These are phyloP conservation scores for Fusarium fracticaudum DNA, from an alignment of 2,329 filamentous ascomycete species.

Conservation along the genomic window DNA sequence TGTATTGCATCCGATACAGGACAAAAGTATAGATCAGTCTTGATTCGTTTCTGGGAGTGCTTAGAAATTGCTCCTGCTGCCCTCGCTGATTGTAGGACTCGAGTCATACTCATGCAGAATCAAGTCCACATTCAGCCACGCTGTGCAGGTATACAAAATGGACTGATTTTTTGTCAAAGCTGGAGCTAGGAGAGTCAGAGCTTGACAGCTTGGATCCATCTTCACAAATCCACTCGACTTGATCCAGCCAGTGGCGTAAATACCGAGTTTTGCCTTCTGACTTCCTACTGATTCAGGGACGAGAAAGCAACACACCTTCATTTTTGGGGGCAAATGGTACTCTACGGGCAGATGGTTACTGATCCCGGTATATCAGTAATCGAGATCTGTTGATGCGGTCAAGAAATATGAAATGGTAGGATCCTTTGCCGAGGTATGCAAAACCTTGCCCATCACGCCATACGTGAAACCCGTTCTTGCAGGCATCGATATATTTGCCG, in stretches of 20 bases:
- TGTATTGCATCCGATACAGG: too few relatives aligned
- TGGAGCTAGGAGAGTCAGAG: not conserved
- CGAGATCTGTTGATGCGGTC: not conserved
- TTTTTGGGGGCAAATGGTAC: not conserved
- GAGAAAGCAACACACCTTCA: not conserved
- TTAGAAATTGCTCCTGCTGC: not conserved
- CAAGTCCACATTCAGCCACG: too few relatives aligned
- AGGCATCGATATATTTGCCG: not conserved
- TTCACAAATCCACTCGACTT: not conserved
- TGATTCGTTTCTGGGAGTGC: not conserved
- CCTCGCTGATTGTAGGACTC: not conserved
- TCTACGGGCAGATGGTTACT: not conserved
- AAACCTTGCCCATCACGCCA: not conserved
- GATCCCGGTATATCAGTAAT: not conserved
- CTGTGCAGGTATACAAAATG: not conserved
- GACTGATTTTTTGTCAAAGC: rapidly evolving
- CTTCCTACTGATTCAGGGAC: not conserved
- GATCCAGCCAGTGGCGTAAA: not conserved
- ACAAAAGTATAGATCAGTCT: rapidly evolving
- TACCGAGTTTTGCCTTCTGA: not conserved
- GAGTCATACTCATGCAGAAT: not conserved
- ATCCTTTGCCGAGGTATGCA: not conserved
- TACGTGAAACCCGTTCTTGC: not conserved
- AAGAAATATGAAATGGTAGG: not conserved
- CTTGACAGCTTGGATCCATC: not conserved